These are phyloP conservation scores for Lactarius sp. DNA, from an alignment of 768 basidiomycete species.

Conservation along the genomic window DNA sequence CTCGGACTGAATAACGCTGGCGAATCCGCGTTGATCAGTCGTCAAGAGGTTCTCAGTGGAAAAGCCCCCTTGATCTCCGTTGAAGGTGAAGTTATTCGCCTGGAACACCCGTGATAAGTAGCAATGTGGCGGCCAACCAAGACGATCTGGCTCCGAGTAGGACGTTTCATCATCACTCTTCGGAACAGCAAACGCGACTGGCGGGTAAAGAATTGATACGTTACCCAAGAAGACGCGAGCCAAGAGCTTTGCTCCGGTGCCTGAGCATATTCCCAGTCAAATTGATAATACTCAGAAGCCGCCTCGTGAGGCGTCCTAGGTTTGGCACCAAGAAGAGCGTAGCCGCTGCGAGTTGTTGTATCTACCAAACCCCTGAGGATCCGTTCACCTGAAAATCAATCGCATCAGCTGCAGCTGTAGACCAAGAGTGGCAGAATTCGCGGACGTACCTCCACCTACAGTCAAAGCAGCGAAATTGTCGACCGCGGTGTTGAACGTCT, in stretches of 20 bases:
- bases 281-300: conserved; percentile 52
- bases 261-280: conserved; percentile 49
- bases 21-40: conserved; percentile 62
- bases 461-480: conserved; percentile 41
- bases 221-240: conserved; percentile 61
- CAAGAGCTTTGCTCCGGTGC: conserved; percentile 60
- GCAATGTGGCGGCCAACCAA: conserved; percentile 38
- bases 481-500: conserved; percentile 40
- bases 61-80: conserved; percentile 51
- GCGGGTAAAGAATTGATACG: conserved; percentile 20
- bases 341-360: conserved; percentile 48
- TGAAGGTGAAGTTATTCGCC: conserved; percentile 61
- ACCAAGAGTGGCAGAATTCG: background rate
- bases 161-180: conserved; percentile 27
- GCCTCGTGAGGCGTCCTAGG: conserved; percentile 42
- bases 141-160: conserved; percentile 36
- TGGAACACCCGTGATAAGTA: conserved; percentile 29
- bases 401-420: background rate
- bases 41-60: conserved; percentile 49
- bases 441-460: conserved; percentile 40
- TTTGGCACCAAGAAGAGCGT: conserved; percentile 45
- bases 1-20: conserved; percentile 50
- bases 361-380: conserved; percentile 48
- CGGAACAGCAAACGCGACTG: conserved; percentile 29
- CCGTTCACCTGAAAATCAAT: conserved; percentile 36